Base-by-base conservation (phyloP, 2,329 filamentous ascomycete species). In the Xylariaceae sp. region DNA sequence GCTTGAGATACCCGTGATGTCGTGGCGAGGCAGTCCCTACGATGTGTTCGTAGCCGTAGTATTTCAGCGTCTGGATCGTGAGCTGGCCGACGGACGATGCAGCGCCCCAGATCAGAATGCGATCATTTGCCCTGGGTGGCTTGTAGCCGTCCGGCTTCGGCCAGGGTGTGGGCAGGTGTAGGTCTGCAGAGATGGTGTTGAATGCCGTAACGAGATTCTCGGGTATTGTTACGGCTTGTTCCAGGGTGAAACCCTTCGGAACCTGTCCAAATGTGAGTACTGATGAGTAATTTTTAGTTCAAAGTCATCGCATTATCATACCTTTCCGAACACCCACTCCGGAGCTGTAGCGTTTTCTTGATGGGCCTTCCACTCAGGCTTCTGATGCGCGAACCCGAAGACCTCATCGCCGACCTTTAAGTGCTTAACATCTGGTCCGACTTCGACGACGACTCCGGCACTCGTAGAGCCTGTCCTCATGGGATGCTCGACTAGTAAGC, bases 141-240 rank as follows among this genome's bases (percentile, higher is more conserved):
- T 50, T 65, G 54, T 65, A 76, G 11, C 52, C 60, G 14, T 63
- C 58, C 0, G 74, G 74, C 35, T 73, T 71, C 0, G 79, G 79
- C 77, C 79, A 83, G 0, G 79, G 78, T 1, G 80, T 67, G 23
- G 71, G 68, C 17, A 85, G 60, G 0, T 61, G 67, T 11, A 84
- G 64, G 48, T 83, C 77, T 1, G 61, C 61, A 1, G 67, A 69
- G 3, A 77, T 58, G 5, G 76, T 66, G 56, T 84, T 77, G 58
- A 82, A 77, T 10, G 75, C 77, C 0, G 79, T 83, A 22, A 83
- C 73, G 22, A 80, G 61, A 52, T 81, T 83, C 39, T 76, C 74
- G 0, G 77, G 73, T 2, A 82, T 59, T 0, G 78, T 79, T 8
- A 57, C 54, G 16, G 54, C 56, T 21, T 58, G 42, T 38, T 60